Evolutionary conservation across 139 green algal genomes (phyloP), one percentile per base, ranked within the genome.

Genomic region (Auxenochlorella pyrenoidosa): DNA sequence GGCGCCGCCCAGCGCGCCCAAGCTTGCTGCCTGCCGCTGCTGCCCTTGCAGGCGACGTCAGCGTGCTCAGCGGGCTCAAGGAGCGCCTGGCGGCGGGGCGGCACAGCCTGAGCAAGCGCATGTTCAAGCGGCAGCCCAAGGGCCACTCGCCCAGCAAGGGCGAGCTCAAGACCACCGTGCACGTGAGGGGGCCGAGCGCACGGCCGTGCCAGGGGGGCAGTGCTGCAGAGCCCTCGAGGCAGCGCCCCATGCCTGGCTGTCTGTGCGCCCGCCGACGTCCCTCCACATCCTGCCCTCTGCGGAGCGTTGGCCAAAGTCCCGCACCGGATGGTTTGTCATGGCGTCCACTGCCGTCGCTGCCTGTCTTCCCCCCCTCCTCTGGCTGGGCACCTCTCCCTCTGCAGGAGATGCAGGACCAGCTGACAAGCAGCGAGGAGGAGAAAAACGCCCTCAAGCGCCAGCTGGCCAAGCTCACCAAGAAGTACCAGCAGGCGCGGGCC

Each of bases 381-480:
- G 2, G 54, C 15, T 63, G 15, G 13, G 13, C 54, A 24, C 54
- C 54, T 4, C 18, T 22, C 2, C 2, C 54, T 24, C 26, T 80
- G 84, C 84, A 88, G 84, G 72, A 88, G 59, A 88, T 78, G 65
- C 73, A 81, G 72, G 84, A 83, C 26, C 73, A 75, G 24, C 84
- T 88, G 75, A n/a, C 51, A 2, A 76, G 65, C 58, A 88, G 84
- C 76, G 85, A 89, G 85, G 63, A 79, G 44, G 85, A 89, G 63
- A 79, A 36, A 34, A 84, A 89, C 44, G 75, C 76, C 30, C 76
- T 89, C 41, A 78, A 79, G 75, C 85, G 85, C 76, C 85, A 89
- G 76, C 75, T 89, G 60, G 85, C 85, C 41, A 89, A 89, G 76
- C 63, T 89, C 34, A 65, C 43, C 41, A 83, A 83, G 16, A 89